These are phyloP conservation scores for Herpotrichia juniperi DNA, from an alignment of 2,329 filamentous ascomycete species.

Conservation along the genomic window DNA sequence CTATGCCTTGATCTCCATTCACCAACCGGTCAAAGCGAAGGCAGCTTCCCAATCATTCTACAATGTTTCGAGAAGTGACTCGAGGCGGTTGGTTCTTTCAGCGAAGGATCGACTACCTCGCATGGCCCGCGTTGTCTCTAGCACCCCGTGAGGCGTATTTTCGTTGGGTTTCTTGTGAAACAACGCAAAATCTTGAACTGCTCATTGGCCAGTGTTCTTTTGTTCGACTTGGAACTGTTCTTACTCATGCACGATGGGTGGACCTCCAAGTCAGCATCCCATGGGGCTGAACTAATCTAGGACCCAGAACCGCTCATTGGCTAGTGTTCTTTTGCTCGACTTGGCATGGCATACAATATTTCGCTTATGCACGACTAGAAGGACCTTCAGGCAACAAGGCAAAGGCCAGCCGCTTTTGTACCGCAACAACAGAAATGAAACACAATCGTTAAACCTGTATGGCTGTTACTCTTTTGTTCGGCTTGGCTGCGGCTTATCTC, in stretches of 20 bases:
- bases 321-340: constrained; percentile 10
- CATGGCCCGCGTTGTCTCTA: background rate
- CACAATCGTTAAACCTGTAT: background rate
- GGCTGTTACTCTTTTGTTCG: background rate
- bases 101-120: background rate
- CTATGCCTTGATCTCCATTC: too few species aligned
- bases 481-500: background rate
- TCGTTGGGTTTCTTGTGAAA: background rate
- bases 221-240: background rate
- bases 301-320: constrained; percentile 4
- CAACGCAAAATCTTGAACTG: background rate
- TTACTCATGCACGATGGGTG: background rate
- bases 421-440: background rate
- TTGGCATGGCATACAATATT: constrained; percentile 9
- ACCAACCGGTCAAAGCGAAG: background rate
- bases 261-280: background rate
- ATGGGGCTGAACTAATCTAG: background rate
- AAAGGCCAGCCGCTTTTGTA: background rate
- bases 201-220: background rate
- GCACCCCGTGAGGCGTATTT: background rate
- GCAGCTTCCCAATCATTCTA: background rate
- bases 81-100: background rate
- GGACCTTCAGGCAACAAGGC: constrained; percentile 19
- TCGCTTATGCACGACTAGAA: background rate
- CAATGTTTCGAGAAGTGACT: background rate